Percentiles rank a stretch among this genome's conserved stretches.
Evolutionary conservation across 345 rosid genomes (phyloP).

Genomic region (Brassica carinata): DNA sequence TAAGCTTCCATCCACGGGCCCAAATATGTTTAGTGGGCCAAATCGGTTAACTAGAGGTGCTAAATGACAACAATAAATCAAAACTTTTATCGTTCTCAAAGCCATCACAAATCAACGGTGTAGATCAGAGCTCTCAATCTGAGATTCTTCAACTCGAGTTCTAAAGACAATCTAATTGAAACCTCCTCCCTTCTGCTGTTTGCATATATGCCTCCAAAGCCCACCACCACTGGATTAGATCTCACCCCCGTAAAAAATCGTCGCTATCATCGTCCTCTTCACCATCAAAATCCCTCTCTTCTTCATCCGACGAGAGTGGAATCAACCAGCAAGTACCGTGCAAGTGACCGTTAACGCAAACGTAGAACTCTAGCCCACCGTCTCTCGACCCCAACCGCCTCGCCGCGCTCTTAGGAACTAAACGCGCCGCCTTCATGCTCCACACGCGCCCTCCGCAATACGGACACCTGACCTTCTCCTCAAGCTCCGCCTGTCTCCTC

Average conservation of each 20-base stretch:
- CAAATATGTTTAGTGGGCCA: no score
- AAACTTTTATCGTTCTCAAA: neutral
- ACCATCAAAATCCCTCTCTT: neutral
- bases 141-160: neutral
- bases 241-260: no score
- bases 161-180: neutral
- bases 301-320: conserved; percentile 68
- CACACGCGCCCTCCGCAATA: conserved; percentile 85
- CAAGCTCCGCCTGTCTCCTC: conserved; percentile 56
- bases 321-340: conserved; percentile 80
- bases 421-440: conserved; percentile 76
- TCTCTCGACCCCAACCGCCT: conserved; percentile 76
- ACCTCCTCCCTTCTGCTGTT: neutral
- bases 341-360: conserved; percentile 81
- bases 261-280: neutral
- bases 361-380: conserved; percentile 69
- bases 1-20: neutral
- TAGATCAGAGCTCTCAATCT: no score
- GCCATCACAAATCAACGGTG: neutral
- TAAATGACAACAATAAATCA: neutral
- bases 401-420: conserved; percentile 72
- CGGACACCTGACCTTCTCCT: conserved; percentile 60
- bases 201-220: no score
- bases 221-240: no score
- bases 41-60: no score